phyloP scores from a whole-genome alignment of 129 eudicot genomes.

The Pseudognaphalium luteoalbum region DNA sequence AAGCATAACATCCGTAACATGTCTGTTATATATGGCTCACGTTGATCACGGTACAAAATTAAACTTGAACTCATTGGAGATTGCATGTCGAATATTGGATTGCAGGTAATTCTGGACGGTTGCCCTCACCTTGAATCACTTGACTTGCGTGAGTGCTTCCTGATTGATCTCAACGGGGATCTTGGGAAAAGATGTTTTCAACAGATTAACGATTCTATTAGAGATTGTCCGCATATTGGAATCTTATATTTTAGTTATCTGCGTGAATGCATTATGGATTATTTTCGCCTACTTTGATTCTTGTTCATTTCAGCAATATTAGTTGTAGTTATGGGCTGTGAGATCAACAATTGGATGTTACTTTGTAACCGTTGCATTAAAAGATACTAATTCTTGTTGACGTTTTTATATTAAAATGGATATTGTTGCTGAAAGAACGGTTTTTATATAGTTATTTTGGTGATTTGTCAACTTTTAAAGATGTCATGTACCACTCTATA shows the following conservation, averaged over 20 bases:
- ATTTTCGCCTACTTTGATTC: too few species aligned
- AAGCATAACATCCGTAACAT: constrained; percentile 3
- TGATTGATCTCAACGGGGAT: neutral
- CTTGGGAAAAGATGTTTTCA: neutral
- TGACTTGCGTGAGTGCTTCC: neutral
- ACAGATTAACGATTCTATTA: neutral
- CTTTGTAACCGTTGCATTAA: too few species aligned
- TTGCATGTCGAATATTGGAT: neutral
- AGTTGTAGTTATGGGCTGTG: too few species aligned
- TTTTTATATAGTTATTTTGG: too few species aligned
- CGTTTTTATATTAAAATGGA: neutral
- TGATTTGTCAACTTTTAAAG: too few species aligned
- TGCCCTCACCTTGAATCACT: neutral
- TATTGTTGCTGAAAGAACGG: too few species aligned
- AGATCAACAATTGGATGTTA: too few species aligned
- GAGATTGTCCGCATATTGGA: neutral
- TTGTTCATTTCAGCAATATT: too few species aligned
- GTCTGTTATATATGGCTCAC: constrained; percentile 2
- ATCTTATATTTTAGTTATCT: too few species aligned
- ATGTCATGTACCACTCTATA: too few species aligned
- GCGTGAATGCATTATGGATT: too few species aligned
- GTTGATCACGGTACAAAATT: neutral
- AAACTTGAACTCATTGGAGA: neutral
- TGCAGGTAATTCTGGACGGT: neutral
- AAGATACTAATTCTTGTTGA: constrained; percentile 4